phyloP scores from a whole-genome alignment of 352 stramenopile genomes.

The Globisporangium okanoganense region DNA sequence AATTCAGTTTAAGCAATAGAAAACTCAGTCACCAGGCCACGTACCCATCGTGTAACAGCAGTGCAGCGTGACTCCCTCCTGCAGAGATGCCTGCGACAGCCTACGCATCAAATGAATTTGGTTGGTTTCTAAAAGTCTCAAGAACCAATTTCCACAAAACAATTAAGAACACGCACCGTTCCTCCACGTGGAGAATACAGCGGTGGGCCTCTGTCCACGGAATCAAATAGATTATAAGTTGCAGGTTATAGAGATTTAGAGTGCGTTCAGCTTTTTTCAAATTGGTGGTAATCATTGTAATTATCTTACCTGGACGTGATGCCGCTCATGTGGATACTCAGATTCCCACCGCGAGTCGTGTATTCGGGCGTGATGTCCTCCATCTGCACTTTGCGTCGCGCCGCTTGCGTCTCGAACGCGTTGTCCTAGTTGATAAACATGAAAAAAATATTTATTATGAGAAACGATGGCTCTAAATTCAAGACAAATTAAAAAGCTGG shows the following conservation, averaged over 20 bases:
- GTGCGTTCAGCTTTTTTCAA: neutral
- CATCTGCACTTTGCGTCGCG: constrained; percentile 46
- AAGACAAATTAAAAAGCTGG: too few species aligned
- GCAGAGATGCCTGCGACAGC: constrained; percentile 66
- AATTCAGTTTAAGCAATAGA: too few species aligned
- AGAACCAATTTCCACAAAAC: neutral
- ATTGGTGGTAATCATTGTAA: too few species aligned
- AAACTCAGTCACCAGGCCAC: neutral
- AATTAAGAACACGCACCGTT: constrained; percentile 26
- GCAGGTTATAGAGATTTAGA: neutral
- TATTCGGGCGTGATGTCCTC: constrained; percentile 59
- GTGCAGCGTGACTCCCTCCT: constrained; percentile 75
- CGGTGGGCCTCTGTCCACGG: constrained; percentile 36
- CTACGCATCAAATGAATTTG: constrained; percentile 15
- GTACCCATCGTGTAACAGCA: constrained; percentile 81
- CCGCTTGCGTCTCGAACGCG: constrained; percentile 45
- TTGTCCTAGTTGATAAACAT: constrained; percentile 29
- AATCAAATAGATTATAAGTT: neutral
- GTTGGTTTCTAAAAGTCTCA: neutral
- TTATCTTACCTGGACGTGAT: constrained; percentile 63
- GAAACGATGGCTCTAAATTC: too few species aligned
- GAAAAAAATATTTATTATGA: neutral
- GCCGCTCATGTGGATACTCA: constrained; percentile 64
- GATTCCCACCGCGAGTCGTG: constrained; percentile 51
- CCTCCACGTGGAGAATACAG: constrained; percentile 55